phyloP scores from a whole-genome alignment of 768 basidiomycete species.

The Collybia sordida region DNA sequence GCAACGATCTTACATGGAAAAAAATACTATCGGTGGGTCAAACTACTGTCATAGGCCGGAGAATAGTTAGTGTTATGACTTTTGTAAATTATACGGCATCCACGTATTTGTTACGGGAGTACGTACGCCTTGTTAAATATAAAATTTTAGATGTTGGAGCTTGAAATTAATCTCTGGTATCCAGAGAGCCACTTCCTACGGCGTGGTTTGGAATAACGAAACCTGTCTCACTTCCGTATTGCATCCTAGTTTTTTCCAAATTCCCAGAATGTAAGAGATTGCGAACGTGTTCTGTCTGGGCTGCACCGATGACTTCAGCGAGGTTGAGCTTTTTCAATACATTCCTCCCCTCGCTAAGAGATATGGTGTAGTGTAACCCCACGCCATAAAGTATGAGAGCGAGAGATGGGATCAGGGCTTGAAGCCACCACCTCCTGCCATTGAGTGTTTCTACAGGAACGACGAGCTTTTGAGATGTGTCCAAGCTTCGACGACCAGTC shows the following conservation, averaged over 20 bases:
- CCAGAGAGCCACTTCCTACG: conserved; percentile 24
- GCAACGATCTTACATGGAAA: too few relatives aligned
- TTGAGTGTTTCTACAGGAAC: conserved; percentile 10
- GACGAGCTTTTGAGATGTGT: conserved; percentile 7
- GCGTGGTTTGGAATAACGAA: too few relatives aligned
- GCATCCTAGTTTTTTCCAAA: conserved; percentile 2
- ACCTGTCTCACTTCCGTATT: neutral
- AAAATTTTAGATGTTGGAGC: too few relatives aligned
- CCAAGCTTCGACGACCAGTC: conserved; percentile 9
- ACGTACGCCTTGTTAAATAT: too few relatives aligned
- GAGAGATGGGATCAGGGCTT: conserved; percentile 11
- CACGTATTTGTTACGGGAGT: too few relatives aligned
- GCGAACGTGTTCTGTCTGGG: conserved; percentile 11
- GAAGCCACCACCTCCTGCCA: conserved; percentile 15
- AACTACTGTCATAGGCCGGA: too few relatives aligned
- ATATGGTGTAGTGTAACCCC: conserved; percentile 3
- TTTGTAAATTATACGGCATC: too few relatives aligned
- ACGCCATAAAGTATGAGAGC: conserved; percentile 12
- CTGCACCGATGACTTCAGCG: conserved; percentile 5
- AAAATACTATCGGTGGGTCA: too few relatives aligned
- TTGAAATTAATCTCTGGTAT: conserved; percentile 12
- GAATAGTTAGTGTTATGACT: too few relatives aligned
- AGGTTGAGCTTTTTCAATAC: conserved; percentile 7
- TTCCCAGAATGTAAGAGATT: conserved; percentile 4
- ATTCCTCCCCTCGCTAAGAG: conserved; percentile 3